These are phyloP conservation scores for Epichloe baconii DNA, from an alignment of 2,329 filamentous ascomycete species.

Conservation along the genomic window DNA sequence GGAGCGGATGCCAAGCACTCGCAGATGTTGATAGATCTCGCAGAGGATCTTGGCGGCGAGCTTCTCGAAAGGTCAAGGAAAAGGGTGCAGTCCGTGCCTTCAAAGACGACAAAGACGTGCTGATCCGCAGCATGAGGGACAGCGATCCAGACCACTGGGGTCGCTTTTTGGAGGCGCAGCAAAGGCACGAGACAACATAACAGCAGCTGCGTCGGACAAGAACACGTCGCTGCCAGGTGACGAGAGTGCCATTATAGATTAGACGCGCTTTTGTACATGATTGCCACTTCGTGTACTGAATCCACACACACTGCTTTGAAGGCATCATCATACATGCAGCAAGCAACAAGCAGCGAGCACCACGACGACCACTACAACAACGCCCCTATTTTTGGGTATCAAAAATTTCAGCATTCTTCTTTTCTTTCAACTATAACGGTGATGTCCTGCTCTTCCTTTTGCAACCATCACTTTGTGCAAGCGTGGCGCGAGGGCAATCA, in stretches of 20 bases:
- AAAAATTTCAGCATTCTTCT: no score
- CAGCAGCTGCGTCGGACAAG: slow-evolving; percentile 16
- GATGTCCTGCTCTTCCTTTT: no score
- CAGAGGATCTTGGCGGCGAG: slow-evolving; percentile 50
- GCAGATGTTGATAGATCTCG: slow-evolving; percentile 44
- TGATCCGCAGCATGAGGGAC: slow-evolving; percentile 37
- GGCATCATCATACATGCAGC: no score
- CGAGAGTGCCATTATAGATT: slow-evolving; percentile 31
- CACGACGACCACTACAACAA: no score
- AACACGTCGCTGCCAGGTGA: slow-evolving; percentile 13
- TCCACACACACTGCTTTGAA: no score
- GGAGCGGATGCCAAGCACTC: slow-evolving; percentile 36
- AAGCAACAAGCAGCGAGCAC: no score
- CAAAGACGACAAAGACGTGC: slow-evolving; percentile 39
- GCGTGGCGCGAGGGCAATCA: background rate
- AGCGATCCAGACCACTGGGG: slow-evolving; percentile 56
- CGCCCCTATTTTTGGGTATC: no score
- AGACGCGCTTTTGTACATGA: slow-evolving; percentile 1
- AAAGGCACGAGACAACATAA: slow-evolving; percentile 42
- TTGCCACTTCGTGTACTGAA: no score
- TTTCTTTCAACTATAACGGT: no score
- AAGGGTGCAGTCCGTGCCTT: slow-evolving; percentile 51
- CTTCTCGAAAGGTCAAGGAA: slow-evolving; percentile 40
- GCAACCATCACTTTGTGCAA: background rate
- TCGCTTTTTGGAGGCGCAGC: slow-evolving; percentile 46